These are phyloP conservation scores for Saccharum hybrid DNA, from an alignment of 202 grass and related monocot species.

Conservation along the genomic window DNA sequence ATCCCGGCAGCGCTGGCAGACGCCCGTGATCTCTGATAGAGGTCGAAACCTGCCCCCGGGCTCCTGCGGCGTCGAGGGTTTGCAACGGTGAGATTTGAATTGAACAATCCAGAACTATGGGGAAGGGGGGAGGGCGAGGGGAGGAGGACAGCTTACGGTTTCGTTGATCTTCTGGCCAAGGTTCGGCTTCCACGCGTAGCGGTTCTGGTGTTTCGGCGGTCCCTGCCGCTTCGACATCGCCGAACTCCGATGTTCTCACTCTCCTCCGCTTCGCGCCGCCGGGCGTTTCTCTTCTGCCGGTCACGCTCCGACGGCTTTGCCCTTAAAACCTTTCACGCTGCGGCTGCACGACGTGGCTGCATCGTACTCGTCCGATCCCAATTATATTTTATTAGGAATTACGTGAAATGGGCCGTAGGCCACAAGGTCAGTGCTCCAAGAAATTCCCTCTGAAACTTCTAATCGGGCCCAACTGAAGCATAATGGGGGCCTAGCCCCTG, in stretches of 20 bases:
- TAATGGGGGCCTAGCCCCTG: too few relatives aligned
- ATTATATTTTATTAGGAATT: background rate
- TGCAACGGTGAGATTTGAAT: constrained; percentile 14
- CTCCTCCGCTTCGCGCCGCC: constrained; percentile 37
- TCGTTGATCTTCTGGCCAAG: constrained; percentile 86
- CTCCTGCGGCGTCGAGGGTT: constrained; percentile 57
- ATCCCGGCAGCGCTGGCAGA: constrained; percentile 86
- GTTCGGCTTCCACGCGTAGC: constrained; percentile 82
- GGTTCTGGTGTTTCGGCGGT: constrained; percentile 95
- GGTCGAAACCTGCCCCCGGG: constrained; percentile 78
- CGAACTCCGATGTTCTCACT: background rate
- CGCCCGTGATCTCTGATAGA: constrained; percentile 77
- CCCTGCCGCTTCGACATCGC: constrained; percentile 73
- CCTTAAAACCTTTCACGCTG: constrained; percentile 29
- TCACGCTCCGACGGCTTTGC: background rate
- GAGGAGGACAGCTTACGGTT: constrained; percentile 50
- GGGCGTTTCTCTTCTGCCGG: background rate
- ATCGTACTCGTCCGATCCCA: constrained; percentile 25
- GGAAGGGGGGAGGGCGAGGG: background rate
- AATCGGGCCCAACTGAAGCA: too few relatives aligned
- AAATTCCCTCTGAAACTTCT: too few relatives aligned
- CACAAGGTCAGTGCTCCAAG: background rate
- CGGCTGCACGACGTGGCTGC: constrained; percentile 1
- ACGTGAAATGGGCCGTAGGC: background rate
- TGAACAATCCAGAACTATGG: background rate